Evolutionary conservation across 1,139 yeast species (phyloP).

Genomic region (Yamadazyma spencermartinsiae): DNA sequence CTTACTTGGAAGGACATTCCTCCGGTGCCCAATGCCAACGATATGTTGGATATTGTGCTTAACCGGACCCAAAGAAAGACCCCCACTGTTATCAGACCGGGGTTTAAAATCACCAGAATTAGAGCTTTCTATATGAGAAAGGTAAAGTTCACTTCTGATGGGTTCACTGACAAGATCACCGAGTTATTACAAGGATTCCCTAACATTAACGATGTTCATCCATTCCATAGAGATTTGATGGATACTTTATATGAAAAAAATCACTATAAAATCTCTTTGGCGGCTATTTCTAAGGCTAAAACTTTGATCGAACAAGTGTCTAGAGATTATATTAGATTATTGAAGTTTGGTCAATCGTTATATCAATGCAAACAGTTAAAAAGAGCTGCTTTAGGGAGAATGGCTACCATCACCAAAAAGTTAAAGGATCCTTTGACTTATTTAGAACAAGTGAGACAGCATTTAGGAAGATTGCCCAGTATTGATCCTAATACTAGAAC

Average conservation of each 20-base stretch:
- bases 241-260: constrained; percentile 97
- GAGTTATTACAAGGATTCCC: constrained; percentile 90
- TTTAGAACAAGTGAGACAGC: constrained; percentile 98
- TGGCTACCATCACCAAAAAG: constrained; percentile 96
- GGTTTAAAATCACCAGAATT: constrained; percentile 93
- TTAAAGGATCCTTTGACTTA: constrained; percentile 90
- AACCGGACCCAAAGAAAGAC: constrained; percentile 98
- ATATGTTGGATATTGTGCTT: constrained; percentile 91
- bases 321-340: constrained; percentile 88
- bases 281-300: constrained; percentile 92
- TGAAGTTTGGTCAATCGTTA: constrained; percentile 95
- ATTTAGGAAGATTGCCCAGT: constrained; percentile 95
- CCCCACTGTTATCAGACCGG: constrained; percentile 96
- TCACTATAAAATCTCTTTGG: constrained; percentile 96
- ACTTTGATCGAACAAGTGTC: constrained; percentile 93
- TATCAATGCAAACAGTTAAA: constrained; percentile 98
- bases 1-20: constrained; percentile 98
- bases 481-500: constrained; percentile 99
- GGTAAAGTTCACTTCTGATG: constrained; percentile 93
- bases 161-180: constrained; percentile 87
- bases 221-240: constrained; percentile 96
- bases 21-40: constrained; percentile 87
- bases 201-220: constrained; percentile 95
- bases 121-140: constrained; percentile 98
- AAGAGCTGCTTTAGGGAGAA: constrained; percentile 98